These are phyloP conservation scores for Debaryomyces tyrocola DNA, from an alignment of 805 yeast species.

Conservation along the genomic window DNA sequence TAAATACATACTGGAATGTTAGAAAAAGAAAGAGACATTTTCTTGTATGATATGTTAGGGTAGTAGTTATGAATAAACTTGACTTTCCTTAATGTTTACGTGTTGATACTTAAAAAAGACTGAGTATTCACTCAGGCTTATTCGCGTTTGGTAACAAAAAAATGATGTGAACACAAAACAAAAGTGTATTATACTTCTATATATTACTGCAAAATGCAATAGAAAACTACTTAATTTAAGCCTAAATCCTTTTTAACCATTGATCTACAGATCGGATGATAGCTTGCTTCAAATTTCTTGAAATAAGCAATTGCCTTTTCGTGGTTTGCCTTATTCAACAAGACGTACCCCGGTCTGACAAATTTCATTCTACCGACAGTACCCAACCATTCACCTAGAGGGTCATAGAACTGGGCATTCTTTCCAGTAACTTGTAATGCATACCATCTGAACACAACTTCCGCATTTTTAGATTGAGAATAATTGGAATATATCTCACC, in stretches of 20 bases:
- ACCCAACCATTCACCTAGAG: constrained; percentile 80
- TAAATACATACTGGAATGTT: constrained; percentile 37
- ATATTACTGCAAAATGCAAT: background rate
- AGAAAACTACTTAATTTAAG: constrained; percentile 10
- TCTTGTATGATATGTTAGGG: constrained; percentile 2
- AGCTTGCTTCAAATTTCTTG: constrained; percentile 53
- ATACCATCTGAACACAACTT: constrained; percentile 77
- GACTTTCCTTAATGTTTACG: constrained; percentile 4
- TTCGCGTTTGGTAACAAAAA: background rate
- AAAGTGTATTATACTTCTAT: background rate
- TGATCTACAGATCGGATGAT: constrained; percentile 83
- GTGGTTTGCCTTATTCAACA: constrained; percentile 63
- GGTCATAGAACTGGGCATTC: constrained; percentile 44
- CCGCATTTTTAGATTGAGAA: constrained; percentile 66
- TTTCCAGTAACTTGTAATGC: constrained; percentile 61
- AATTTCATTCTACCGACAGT: constrained; percentile 94
- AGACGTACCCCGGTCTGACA: constrained; percentile 80
- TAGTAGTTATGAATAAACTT: background rate
- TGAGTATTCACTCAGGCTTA: background rate
- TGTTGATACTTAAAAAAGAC: background rate
- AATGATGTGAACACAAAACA: background rate
- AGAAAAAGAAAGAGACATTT: constrained; percentile 37
- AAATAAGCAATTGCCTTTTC: constrained; percentile 67
- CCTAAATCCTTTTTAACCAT: constrained; percentile 84
- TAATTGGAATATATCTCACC: constrained; percentile 39